phyloP scores from a whole-genome alignment of 495 filamentous ascomycete species.

The Penicillium silybi region DNA sequence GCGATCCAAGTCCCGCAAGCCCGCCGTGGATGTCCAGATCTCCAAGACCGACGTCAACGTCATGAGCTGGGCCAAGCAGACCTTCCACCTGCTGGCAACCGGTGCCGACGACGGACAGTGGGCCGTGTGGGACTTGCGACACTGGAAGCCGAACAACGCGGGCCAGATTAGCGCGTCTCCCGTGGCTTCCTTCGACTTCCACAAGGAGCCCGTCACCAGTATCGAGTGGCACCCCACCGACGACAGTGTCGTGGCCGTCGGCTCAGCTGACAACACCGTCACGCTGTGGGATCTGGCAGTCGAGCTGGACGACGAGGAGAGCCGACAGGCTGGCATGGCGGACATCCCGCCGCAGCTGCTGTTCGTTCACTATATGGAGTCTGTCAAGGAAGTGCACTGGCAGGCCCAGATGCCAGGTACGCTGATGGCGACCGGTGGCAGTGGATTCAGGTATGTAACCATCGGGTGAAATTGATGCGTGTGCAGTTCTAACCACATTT shows the following conservation, averaged over 20 bases:
- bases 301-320: constrained; percentile 95
- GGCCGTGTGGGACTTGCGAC: constrained; percentile 93
- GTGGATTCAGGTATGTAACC: constrained; percentile 63
- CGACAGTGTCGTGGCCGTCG: constrained; percentile 89
- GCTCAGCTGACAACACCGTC: constrained; percentile 87
- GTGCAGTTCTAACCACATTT: constrained; percentile 17
- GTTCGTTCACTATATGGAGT: constrained; percentile 94
- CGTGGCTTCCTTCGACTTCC: constrained; percentile 87
- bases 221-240: constrained; percentile 97
- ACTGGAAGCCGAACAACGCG: constrained; percentile 74
- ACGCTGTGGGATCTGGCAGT: constrained; percentile 97
- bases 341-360: constrained; percentile 92
- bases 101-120: constrained; percentile 92
- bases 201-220: constrained; percentile 92
- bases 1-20: constrained; percentile 78
- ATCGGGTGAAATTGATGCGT: neutral
- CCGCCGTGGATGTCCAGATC: constrained; percentile 79
- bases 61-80: constrained; percentile 86
- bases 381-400: constrained; percentile 94
- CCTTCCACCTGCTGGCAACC: constrained; percentile 82
- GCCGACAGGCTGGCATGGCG: constrained; percentile 76
- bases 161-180: constrained; percentile 53
- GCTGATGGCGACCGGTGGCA: constrained; percentile 82
- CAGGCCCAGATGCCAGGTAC: constrained; percentile 94
- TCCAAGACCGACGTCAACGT: constrained; percentile 90